These are phyloP conservation scores for Calonectria honghensis DNA, from an alignment of 2,329 filamentous ascomycete species.

Conservation along the genomic window DNA sequence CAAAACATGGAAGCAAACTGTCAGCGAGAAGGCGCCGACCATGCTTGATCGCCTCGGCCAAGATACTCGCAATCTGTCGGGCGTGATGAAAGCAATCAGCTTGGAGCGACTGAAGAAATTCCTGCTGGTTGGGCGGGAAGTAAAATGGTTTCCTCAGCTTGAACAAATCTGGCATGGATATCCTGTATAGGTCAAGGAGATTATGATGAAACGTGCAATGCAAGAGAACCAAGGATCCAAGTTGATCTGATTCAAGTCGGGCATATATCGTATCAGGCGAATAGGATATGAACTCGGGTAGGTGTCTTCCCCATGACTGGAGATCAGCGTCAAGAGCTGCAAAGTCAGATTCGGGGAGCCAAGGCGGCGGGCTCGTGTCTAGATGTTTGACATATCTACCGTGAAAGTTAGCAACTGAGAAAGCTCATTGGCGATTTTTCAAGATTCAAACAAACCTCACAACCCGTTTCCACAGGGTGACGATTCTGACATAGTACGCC, in stretches of 20 bases:
- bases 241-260: slow-evolving; percentile 67
- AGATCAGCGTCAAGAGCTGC: slow-evolving; percentile 63
- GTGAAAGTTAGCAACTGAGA: slow-evolving; percentile 34
- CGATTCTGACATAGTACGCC: slow-evolving; percentile 65
- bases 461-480: slow-evolving; percentile 64
- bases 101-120: slow-evolving; percentile 61
- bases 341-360: slow-evolving; percentile 66
- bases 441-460: slow-evolving; percentile 57
- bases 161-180: slow-evolving; percentile 67
- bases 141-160: slow-evolving; percentile 64
- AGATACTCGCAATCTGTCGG: slow-evolving; percentile 61
- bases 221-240: slow-evolving; percentile 66
- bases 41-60: slow-evolving; percentile 64
- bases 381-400: slow-evolving; percentile 65
- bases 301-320: slow-evolving; percentile 62
- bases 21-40: slow-evolving; percentile 65
- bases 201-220: slow-evolving; percentile 69
- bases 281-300: slow-evolving; percentile 67
- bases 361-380: slow-evolving; percentile 63
- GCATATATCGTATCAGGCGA: slow-evolving; percentile 67
- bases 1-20: slow-evolving; percentile 66
- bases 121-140: slow-evolving; percentile 62
- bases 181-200: slow-evolving; percentile 66
- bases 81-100: slow-evolving; percentile 63
- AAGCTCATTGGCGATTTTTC: neutral